Evolutionary conservation across 768 basidiomycete species (phyloP), one percentile per base, ranked within the genome.

Genomic region (Amanita jacksonii): DNA sequence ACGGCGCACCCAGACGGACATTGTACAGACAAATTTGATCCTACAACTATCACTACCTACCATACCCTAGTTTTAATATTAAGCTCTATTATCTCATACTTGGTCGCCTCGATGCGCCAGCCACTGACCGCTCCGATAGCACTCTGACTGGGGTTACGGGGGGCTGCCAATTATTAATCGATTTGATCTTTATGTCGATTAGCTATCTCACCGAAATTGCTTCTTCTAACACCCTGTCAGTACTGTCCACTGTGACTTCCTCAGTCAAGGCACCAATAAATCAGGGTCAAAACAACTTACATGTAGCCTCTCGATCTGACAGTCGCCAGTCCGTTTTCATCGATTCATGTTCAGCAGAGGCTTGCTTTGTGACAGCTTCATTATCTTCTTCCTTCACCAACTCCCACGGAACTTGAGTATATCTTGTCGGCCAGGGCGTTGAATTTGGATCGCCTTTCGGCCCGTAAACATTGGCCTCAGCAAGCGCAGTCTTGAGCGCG

Each of bases 341-440:
- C 30, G 31, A 1, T 22, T 12, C 27, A 28, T 20, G 19, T n/a
- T 33, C 41, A 31, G 5, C 41, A 8, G 15, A 7, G 10, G 41
- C 37, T 28, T 40, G 47, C 41, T 48, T n/a, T n/a, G n/a, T n/a
- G n/a, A n/a, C 23, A 55, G 53, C n/a, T 56, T 60, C 33, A n/a
- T 53, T 53, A 34, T 70, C 69, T 38, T 67, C 62, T 4, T 58
- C 62, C 50, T 69, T 56, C 31, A 79, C 69, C 50, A 77, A 59
- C 4, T 81, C 76, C 71, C 77, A 92, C 3, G 89, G 88, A 1
- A 90, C 74, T 50, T 79, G 51, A 12, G 84, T 85, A 60, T 85
- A 83, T 15, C 72, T 68, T 6, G 66, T 61, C 10, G 81, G 75
- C 3, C 62, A 64, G 27, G 81, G 62, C n/a, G 71, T 62, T 16